Evolutionary conservation across 345 rosid species (phyloP), one percentile per base, ranked within the genome.

Genomic region (Lumnitzera racemosa): DNA sequence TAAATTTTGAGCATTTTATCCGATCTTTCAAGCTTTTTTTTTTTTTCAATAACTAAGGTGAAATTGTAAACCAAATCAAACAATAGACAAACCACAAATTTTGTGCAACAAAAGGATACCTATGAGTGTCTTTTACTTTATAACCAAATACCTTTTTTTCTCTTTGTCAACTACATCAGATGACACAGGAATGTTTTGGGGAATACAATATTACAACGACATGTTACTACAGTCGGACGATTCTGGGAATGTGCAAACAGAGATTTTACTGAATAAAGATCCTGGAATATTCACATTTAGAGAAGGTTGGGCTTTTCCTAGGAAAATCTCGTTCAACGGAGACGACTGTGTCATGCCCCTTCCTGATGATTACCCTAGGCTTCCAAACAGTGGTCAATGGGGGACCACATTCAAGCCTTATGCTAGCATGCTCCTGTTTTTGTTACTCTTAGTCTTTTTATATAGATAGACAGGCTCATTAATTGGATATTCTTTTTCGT

Each of bases 321-420:
- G 92, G 67, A 87, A 86, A 58, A 76, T 89, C 58, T 62, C 79
- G 47, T 91, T 89, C 53, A 81, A 91, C 59, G 98, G 98, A 1
- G 96, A 89, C 74, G 89, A 87, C 57, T 91, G 98, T 63, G 94
- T 89, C 5, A 87, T 91, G 96, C 96, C 98, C 8, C 76, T 71
- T 25, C 95, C 92, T 0, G 96, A 85, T 61, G 73, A 80, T 14
- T 91, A 77, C 57, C 96, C 96, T 0, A 71, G 67, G 55, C 80
- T 89, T 3, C 98, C 98, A 6, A 81, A 69, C 12, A 27, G 36
- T 65, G 81, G 58, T 36, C 7, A 49, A 16, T 50, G 15, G 54
- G 65, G 29, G 31, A 50, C 54, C 15, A 25, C 24, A 46, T 9
- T 54, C 27, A 66, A 61, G 47, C 14, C 63, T 68, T 41, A 52